These are phyloP conservation scores for Meyerozyma guilliermondii DNA, from an alignment of 1,139 yeast species.

Conservation along the genomic window DNA sequence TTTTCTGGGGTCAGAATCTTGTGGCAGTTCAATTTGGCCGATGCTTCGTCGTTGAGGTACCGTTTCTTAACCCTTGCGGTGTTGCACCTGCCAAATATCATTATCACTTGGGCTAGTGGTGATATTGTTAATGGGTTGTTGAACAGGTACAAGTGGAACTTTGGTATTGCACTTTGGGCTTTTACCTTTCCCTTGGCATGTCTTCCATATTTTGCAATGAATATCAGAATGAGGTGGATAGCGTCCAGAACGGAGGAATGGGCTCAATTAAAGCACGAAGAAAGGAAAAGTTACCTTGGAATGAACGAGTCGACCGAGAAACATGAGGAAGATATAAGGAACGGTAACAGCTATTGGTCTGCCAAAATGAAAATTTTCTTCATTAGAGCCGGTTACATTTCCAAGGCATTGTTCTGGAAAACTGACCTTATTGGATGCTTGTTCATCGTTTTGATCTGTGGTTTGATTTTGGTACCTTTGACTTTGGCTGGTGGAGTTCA, in stretches of 20 bases:
- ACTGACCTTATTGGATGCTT: constrained; percentile 52
- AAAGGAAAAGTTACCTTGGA: constrained; percentile 2
- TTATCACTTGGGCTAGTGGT: constrained; percentile 76
- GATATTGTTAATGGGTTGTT: constrained; percentile 32
- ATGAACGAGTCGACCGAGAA: neutral
- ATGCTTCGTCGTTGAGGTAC: constrained; percentile 65
- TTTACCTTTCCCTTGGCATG: constrained; percentile 34
- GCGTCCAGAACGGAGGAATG: constrained; percentile 33
- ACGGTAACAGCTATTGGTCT: neutral
- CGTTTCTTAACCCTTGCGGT: constrained; percentile 57
- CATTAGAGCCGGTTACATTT: neutral
- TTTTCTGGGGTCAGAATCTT: constrained; percentile 59
- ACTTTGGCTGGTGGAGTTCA: constrained; percentile 33
- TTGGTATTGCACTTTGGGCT: constrained; percentile 26
- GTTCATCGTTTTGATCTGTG: constrained; percentile 44
- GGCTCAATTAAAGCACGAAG: constrained; percentile 16
- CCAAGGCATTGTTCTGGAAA: constrained; percentile 37
- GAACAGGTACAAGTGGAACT: constrained; percentile 20
- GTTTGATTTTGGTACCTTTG: constrained; percentile 50
- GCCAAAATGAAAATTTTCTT: neutral
- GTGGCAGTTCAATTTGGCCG: constrained; percentile 56
- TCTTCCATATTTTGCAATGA: constrained; percentile 26
- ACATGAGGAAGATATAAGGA: constrained; percentile 1
- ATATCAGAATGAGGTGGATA: constrained; percentile 28
- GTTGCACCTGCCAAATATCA: constrained; percentile 66